Percentiles rank a stretch among this genome's conserved stretches.
Conservation (phyloP, 345 rosid species). For the Hibiscus trionum region DNA sequence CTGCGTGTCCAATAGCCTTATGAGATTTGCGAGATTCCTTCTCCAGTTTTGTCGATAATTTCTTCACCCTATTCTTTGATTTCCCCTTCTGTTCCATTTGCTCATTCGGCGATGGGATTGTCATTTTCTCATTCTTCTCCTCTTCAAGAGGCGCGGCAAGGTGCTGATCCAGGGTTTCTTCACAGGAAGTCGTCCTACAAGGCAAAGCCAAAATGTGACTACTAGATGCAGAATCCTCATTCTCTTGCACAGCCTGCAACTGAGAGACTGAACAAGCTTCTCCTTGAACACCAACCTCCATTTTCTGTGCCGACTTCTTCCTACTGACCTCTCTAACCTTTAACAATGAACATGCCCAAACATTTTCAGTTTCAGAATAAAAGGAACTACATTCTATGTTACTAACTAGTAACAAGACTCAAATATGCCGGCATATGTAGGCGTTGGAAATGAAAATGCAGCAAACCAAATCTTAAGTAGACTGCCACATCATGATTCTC, state of each 20-base stretch:
- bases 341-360: constrained; percentile 4
- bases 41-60: constrained; percentile 12
- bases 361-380: not conserved
- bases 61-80: constrained; percentile 11
- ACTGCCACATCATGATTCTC: not conserved
- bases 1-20: constrained; percentile 3
- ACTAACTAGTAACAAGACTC: not conserved
- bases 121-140: constrained; percentile 16
- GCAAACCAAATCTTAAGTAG: not conserved
- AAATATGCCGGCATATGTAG: not conserved
- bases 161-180: constrained; percentile 5
- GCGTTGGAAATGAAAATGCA: not conserved
- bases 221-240: constrained; percentile 4
- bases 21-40: constrained; percentile 17
- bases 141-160: constrained; percentile 6
- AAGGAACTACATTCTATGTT: not conserved
- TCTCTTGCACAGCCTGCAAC: constrained; percentile 10
- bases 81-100: constrained; percentile 16
- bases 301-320: constrained; percentile 13
- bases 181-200: not conserved
- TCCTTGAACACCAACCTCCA: constrained; percentile 6
- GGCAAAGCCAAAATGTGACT: constrained; percentile 1
- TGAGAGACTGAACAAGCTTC: constrained; percentile 15
- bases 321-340: constrained; percentile 15
- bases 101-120: constrained; percentile 15